Base-by-base conservation (phyloP, 2,329 filamentous ascomycete species). In the Colletotrichum phormii region DNA sequence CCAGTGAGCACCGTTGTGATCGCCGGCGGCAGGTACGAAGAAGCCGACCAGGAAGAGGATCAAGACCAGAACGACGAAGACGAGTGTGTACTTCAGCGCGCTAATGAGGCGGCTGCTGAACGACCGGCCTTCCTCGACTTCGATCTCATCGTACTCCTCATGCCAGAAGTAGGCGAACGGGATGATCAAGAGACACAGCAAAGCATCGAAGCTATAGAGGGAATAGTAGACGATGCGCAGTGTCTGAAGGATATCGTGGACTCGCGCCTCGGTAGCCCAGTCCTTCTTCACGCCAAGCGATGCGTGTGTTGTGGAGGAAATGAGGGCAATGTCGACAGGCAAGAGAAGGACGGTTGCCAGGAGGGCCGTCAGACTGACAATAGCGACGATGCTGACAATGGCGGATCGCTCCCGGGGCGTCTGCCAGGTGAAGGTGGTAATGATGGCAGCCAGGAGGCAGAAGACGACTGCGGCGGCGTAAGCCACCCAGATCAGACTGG, bases 91-190 rank as follows among this genome's bases (percentile, higher is more conserved):
- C 84, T 97, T 98, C 80, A 94, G 86, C 4, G 97, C 95, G n/a
- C 92, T 92, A 89, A 92, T 92, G 73, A 98, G 88, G 67, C 95
- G 90, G 78, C 91, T 89, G 7, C 87, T 88, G 71, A 93, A 82
- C 2, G 93, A 93, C 80, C 95, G 92, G 35, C 90, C 91, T 37
- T 94, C 94, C 78, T 97, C 94, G 42, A 92, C 89, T 74, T 95
- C 95, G 24, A 96, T 92, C 83, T 98, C 95, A 78, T 98, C 96
- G 76, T 97, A 97, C 82, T 98, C 97, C 82, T 99, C 97, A 79
- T 97, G 97, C 91, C 93, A 98, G 82, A 99, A 99, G 85, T 99
- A 99, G 60, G 95, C 93, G 80, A 99, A 99, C 0, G 97, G 97
- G 24, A 98, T 93, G 57, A 98, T 89, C 22, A 98, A 82, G 58